phyloP scores from a whole-genome alignment of 2,329 filamentous ascomycete species.

The Ophiostoma quercus region DNA sequence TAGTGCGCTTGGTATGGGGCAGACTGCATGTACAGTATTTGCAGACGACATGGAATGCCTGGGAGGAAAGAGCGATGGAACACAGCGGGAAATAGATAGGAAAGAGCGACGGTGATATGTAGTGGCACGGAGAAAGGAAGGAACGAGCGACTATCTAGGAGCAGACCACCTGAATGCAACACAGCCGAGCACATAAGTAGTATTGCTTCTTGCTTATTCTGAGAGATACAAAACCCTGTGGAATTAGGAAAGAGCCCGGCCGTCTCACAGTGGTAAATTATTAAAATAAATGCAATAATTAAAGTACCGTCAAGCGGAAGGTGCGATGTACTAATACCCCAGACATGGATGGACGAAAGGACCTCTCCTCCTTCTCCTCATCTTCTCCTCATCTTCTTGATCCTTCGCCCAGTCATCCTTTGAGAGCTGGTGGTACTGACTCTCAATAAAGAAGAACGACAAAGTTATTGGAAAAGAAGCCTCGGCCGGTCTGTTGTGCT shows the following conservation, averaged over 20 bases:
- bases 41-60: neutral
- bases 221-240: neutral
- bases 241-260: neutral
- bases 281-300: neutral
- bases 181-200: neutral
- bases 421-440: neutral
- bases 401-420: neutral
- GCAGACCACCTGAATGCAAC: neutral
- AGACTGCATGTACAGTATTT: neutral
- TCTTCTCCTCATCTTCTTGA: neutral
- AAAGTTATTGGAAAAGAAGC: neutral
- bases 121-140: neutral
- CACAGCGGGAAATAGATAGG: neutral
- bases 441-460: neutral
- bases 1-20: neutral
- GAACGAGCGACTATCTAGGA: neutral
- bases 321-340: too few relatives aligned
- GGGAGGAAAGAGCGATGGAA: neutral
- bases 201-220: neutral
- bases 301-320: neutral
- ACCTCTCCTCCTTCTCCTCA: too few relatives aligned
- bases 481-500: neutral
- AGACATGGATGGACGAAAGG: too few relatives aligned
- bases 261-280: neutral
- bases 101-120: neutral